phyloP scores from a whole-genome alignment of 2,329 filamentous ascomycete species.

The Ilyonectria mors-panacis region DNA sequence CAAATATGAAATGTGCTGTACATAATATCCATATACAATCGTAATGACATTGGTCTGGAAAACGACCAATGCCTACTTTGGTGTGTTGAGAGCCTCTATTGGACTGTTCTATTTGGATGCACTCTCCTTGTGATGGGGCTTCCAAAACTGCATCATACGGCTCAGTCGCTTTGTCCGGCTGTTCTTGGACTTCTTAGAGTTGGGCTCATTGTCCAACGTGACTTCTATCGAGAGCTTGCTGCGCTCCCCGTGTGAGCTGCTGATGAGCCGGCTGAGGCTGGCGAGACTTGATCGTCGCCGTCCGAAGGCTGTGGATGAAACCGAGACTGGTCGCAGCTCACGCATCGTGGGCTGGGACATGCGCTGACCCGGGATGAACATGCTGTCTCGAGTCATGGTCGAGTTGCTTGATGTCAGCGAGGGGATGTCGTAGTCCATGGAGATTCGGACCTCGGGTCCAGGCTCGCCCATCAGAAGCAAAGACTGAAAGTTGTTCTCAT shows the following conservation, averaged over 20 bases:
- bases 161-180: conserved; percentile 81
- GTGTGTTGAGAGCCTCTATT: conserved; percentile 19
- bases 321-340: conserved; percentile 73
- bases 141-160: conserved; percentile 86
- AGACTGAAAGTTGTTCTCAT: conserved; percentile 80
- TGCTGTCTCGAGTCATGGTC: conserved; percentile 80
- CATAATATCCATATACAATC: conserved; percentile 57
- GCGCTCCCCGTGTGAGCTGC: conserved; percentile 80
- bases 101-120: conserved; percentile 43
- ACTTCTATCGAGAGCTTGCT: conserved; percentile 83
- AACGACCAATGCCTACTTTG: conserved; percentile 34
- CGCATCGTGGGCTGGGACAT: conserved; percentile 64
- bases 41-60: conserved; percentile 44
- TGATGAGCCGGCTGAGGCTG: conserved; percentile 83
- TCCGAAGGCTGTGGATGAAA: conserved; percentile 74
- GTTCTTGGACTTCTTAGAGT: conserved; percentile 66
- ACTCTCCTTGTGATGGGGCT: conserved; percentile 64
- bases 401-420: conserved; percentile 83
- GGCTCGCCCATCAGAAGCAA: conserved; percentile 78
- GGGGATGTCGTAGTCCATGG: conserved; percentile 78
- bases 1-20: conserved; percentile 51
- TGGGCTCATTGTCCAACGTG: conserved; percentile 67
- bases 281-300: conserved; percentile 82
- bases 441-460: conserved; percentile 79
- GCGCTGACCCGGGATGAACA: conserved; percentile 61